Conservation (phyloP, 768 basidiomycete genomes). For the Xerocomus spinulosus region DNA sequence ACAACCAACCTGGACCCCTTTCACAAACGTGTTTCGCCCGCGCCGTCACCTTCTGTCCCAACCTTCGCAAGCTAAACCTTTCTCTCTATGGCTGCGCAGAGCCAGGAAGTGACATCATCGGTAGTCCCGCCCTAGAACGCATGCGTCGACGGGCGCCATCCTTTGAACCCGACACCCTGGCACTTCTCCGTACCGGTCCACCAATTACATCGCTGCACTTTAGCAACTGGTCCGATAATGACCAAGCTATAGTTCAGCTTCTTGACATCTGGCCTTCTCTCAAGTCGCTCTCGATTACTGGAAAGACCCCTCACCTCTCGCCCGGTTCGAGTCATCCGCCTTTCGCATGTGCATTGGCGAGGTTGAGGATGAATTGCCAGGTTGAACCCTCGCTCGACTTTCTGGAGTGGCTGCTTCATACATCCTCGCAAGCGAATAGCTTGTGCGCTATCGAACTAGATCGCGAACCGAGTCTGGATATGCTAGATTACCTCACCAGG, state of each 20-base stretch:
- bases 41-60: constrained; percentile 56
- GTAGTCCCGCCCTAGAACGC: constrained; percentile 43
- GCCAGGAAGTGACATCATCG: constrained; percentile 48
- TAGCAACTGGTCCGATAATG: constrained; percentile 68
- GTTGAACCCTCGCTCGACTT: constrained; percentile 57
- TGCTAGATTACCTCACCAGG: constrained; percentile 52
- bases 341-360: constrained; percentile 43
- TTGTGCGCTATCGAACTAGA: constrained; percentile 54
- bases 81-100: constrained; percentile 55
- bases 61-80: constrained; percentile 51
- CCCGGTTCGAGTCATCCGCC: constrained; percentile 37
- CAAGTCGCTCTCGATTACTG: constrained; percentile 51
- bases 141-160: constrained; percentile 49
- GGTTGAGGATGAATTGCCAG: constrained; percentile 64
- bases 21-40: constrained; percentile 52
- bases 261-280: constrained; percentile 61
- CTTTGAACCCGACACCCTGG: constrained; percentile 49
- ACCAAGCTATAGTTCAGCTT: constrained; percentile 52
- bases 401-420: constrained; percentile 64
- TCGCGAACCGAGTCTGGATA: constrained; percentile 51
- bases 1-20: constrained; percentile 60
- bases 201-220: constrained; percentile 50
- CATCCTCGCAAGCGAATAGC: constrained; percentile 41
- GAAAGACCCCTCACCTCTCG: constrained; percentile 50
- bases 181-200: constrained; percentile 52